phyloP scores from a whole-genome alignment of 208 protist genomes.

The Trypanosoma mega region DNA sequence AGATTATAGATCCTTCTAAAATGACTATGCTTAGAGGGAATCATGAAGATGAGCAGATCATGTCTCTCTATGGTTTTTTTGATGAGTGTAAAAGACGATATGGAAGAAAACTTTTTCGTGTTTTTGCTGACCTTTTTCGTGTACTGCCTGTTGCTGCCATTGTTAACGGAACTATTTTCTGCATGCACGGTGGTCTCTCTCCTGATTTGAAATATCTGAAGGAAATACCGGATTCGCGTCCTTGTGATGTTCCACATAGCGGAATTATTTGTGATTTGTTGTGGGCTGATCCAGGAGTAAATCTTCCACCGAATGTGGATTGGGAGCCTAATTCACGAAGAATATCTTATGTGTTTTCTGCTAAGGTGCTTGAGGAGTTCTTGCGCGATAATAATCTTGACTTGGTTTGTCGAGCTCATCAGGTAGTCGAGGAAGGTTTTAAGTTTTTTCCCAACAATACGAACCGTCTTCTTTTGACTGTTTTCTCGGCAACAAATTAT shows the following conservation, averaged over 20 bases:
- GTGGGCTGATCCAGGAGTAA: constrained; percentile 98
- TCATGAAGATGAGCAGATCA: constrained; percentile 99
- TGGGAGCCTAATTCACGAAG: constrained; percentile 98
- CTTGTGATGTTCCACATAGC: constrained; percentile 97
- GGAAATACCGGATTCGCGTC: constrained; percentile 94
- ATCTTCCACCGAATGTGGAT: constrained; percentile 90
- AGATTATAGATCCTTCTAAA: constrained; percentile 96
- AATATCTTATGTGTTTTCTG: constrained; percentile 98
- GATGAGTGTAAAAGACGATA: constrained; percentile 99
- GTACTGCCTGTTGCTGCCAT: constrained; percentile 97
- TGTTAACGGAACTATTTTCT: constrained; percentile 99
- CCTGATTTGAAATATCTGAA: constrained; percentile 91
- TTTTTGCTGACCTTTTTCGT: constrained; percentile 98
- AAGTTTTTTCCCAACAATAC: constrained; percentile 98
- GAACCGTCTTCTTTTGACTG: constrained; percentile 98
- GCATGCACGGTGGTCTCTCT: constrained; percentile 98
- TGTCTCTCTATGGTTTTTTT: constrained; percentile 99
- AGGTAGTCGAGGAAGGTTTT: constrained; percentile 99
- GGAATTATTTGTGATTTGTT: constrained; percentile 99
- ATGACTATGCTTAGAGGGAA: constrained; percentile 99
- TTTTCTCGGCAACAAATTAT: constrained; percentile 99
- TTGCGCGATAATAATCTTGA: constrained; percentile 97
- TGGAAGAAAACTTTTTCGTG: constrained; percentile 97
- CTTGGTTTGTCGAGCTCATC: constrained; percentile 98
- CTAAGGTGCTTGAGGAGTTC: constrained; percentile 95